Percentiles rank a stretch among this genome's conserved stretches.
Evolutionary conservation across 345 rosid genomes (phyloP).

Genomic region (Pistacia integerrima): DNA sequence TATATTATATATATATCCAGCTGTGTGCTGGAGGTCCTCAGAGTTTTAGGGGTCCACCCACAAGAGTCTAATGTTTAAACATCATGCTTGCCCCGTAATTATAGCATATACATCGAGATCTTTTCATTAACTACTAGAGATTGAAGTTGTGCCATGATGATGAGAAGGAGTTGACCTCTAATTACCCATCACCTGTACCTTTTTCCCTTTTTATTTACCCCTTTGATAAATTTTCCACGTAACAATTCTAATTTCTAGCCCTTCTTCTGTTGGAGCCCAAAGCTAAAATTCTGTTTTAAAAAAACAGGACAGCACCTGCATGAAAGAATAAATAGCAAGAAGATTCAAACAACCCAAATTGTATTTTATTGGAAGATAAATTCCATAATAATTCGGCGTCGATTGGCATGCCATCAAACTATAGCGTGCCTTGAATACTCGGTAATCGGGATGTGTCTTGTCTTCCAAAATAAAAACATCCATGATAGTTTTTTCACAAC

Average conservation of each 20-base stretch:
- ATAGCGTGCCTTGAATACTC: conserved; percentile 9
- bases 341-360: background rate
- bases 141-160: conserved; percentile 4
- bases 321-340: background rate
- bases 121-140: conserved; percentile 11
- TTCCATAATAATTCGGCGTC: background rate
- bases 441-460: conserved; percentile 6
- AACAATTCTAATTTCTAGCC: background rate
- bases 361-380: background rate
- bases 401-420: background rate
- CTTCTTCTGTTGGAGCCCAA: too few species aligned
- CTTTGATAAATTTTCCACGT: background rate
- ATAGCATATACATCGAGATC: conserved; percentile 11
- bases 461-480: conserved; percentile 4
- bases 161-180: conserved; percentile 22
- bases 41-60: conserved; percentile 18
- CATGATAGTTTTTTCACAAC: background rate
- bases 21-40: conserved; percentile 26
- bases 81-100: conserved; percentile 34
- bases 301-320: background rate
- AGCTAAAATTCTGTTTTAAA: background rate
- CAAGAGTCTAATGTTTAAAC: conserved; percentile 24
- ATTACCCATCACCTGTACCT: conserved; percentile 4
- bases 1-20: conserved; percentile 28
- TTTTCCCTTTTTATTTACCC: background rate